Evolutionary conservation across 2,329 filamentous ascomycete species (phyloP).

Genomic region (Conoideocrella luteorostrata): DNA sequence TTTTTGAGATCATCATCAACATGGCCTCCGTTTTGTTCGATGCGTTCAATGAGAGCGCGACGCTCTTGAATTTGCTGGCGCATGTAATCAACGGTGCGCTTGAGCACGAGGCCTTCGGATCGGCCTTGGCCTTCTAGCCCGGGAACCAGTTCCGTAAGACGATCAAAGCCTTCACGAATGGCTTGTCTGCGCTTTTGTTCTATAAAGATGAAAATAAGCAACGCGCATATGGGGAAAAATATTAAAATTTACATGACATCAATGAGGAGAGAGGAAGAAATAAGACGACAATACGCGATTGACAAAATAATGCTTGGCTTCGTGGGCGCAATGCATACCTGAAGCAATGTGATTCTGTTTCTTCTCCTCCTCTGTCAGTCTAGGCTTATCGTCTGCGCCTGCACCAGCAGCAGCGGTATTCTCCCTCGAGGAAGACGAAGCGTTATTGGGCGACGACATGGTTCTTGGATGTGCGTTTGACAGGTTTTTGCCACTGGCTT

Average conservation of each 20-base stretch:
- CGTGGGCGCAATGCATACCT: slow-evolving; percentile 37
- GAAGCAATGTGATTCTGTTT: slow-evolving; percentile 51
- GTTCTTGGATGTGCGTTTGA: background rate
- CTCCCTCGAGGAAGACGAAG: slow-evolving; percentile 11
- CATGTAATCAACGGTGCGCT: slow-evolving; percentile 62
- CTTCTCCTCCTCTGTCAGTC: slow-evolving; percentile 48
- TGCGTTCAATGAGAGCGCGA: slow-evolving; percentile 48
- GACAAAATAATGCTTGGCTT: too few species aligned
- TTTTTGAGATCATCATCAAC: slow-evolving; percentile 43
- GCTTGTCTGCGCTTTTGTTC: slow-evolving; percentile 47
- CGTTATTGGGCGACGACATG: slow-evolving; percentile 15
- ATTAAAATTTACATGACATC: background rate
- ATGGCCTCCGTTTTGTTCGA: slow-evolving; percentile 52
- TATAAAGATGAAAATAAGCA: slow-evolving; percentile 11
- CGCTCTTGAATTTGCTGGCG: slow-evolving; percentile 53
- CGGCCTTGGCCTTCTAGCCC: slow-evolving; percentile 76
- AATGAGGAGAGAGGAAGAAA: background rate
- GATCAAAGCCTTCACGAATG: slow-evolving; percentile 79
- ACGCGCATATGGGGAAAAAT: background rate
- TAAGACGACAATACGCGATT: background rate
- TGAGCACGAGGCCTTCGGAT: slow-evolving; percentile 78
- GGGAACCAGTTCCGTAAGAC: slow-evolving; percentile 72
- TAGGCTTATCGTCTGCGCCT: slow-evolving; percentile 39
- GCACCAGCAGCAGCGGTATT: slow-evolving; percentile 13
- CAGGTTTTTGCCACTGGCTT: background rate